Percentiles rank a stretch among this genome's conserved stretches.
Conservation (phyloP, 1,284 basidiomycete species). For the Amylostereum areolatum region DNA sequence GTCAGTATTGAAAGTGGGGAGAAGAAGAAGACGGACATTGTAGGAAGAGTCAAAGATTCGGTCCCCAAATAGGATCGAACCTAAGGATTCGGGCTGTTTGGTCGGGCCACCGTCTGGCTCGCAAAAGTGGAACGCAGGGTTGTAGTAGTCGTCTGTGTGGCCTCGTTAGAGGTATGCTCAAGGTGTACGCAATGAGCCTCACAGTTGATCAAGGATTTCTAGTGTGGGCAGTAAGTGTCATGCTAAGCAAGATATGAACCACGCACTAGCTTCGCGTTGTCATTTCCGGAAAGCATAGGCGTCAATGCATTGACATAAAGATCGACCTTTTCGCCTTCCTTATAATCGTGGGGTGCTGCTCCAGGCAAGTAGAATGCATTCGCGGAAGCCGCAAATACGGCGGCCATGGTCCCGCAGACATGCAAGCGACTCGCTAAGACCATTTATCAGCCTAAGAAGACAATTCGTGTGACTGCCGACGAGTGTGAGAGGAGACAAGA, state of each 20-base stretch:
- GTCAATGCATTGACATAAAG: slow-evolving; percentile 85
- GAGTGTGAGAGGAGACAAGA: too few relatives aligned
- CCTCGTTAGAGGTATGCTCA: not conserved
- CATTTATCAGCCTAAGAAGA: too few relatives aligned
- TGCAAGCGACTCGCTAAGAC: not conserved
- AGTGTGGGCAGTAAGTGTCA: not conserved
- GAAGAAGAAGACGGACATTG: slow-evolving; percentile 46
- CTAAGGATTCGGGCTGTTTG: slow-evolving; percentile 84
- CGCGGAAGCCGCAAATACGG: slow-evolving; percentile 5
- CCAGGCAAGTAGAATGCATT: slow-evolving; percentile 66
- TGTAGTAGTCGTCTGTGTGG: slow-evolving; percentile 77
- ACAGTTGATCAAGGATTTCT: slow-evolving; percentile 19
- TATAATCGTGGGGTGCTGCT: slow-evolving; percentile 78
- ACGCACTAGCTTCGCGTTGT: slow-evolving; percentile 75
- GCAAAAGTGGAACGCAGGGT: slow-evolving; percentile 84
- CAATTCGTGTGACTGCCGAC: too few relatives aligned
- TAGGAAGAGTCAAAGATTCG: slow-evolving; percentile 91
- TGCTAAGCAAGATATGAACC: not conserved
- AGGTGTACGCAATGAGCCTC: slow-evolving; percentile 7
- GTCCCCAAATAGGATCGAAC: slow-evolving; percentile 94
- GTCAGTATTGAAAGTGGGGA: slow-evolving; percentile 6
- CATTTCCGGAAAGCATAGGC: slow-evolving; percentile 67
- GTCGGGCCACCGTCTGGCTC: slow-evolving; percentile 70
- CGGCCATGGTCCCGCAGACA: not conserved
- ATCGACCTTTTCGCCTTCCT: slow-evolving; percentile 63